Conservation (phyloP, 2,329 filamentous ascomycete species). For the Chaetomiaceae sp. region DNA sequence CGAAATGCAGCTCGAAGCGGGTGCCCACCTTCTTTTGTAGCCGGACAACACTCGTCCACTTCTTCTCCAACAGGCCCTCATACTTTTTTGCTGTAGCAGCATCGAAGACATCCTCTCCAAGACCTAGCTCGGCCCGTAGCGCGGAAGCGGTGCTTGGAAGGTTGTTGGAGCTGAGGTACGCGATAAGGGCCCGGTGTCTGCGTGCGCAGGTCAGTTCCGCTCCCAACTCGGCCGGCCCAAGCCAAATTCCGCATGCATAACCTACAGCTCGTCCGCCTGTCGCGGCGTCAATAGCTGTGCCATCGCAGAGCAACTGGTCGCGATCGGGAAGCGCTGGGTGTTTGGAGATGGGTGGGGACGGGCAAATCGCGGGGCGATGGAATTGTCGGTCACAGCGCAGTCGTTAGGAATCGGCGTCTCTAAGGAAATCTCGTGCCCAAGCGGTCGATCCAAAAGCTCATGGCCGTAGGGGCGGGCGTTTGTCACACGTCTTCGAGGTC, state of each 20-base stretch:
- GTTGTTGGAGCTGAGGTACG: slow-evolving; percentile 74
- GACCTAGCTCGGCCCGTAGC: slow-evolving; percentile 70
- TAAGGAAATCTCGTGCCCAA: neutral
- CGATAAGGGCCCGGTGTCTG: slow-evolving; percentile 91
- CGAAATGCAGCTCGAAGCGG: too few species aligned
- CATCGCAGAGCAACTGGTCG: slow-evolving; percentile 46
- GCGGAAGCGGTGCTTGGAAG: slow-evolving; percentile 65
- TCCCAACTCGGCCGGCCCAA: neutral
- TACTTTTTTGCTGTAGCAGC: slow-evolving; percentile 86
- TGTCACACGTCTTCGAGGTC: neutral
- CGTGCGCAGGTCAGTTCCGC: slow-evolving; percentile 13
- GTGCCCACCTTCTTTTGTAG: slow-evolving; percentile 80
- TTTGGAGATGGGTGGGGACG: slow-evolving; percentile 9
- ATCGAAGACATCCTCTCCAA: slow-evolving; percentile 69
- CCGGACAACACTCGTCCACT: slow-evolving; percentile 94
- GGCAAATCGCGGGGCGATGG: slow-evolving; percentile 9
- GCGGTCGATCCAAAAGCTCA: slow-evolving; percentile 4
- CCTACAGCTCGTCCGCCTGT: slow-evolving; percentile 86
- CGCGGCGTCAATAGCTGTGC: slow-evolving; percentile 69
- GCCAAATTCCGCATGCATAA: slow-evolving; percentile 24
- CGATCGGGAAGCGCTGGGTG: slow-evolving; percentile 5
- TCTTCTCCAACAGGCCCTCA: slow-evolving; percentile 90
- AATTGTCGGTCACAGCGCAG: slow-evolving; percentile 15
- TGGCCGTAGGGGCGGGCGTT: neutral
- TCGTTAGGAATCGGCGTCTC: neutral